Base-by-base conservation (phyloP, 768 basidiomycete genomes). In the Panus rudis region DNA sequence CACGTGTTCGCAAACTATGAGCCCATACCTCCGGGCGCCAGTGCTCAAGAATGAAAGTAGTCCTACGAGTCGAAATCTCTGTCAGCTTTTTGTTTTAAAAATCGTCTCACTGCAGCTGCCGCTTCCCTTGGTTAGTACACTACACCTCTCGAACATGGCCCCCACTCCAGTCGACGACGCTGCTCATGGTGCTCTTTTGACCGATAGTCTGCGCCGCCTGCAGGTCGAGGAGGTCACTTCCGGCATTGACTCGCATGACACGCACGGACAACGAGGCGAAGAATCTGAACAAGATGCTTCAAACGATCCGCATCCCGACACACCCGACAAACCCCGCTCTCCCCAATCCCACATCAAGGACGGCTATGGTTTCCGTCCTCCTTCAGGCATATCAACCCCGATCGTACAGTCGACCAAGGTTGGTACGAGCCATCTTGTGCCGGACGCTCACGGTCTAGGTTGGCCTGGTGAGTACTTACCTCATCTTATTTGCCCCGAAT, bases 361-460 rank as follows among this genome's bases (percentile, higher is more conserved):
- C 41, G 89, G 85, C 41, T 90, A 89, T 62, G 90, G 89, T 42
- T 91, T 91, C 63, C 77, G 85, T 10, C 67, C 75, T 13, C 63
- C 74, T 25, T 91, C 87, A 7, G 84, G 83, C 4, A 57, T 73
- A 32, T 73, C 76, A 32, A 85, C 82, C 8, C 88, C 84, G 35
- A 65, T 71, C 16, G 64, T 60, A 4, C 59, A 59, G 28, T 50
- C 63, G 19, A 51, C 63, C 44, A 51, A 56, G 46, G 52, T 46
- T 40, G 56, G 57, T 39, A 46, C 50, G 6, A 51, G 39, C 22
- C 63, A 62, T 58, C 63, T 71, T 51, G 53, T 71, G 37, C 64
- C 69, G 35, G 70, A 70, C 63, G 63, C 75, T 39, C 75, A 91
- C 55, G 92, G 92, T 42, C 74, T 96, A 7, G 92, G 92, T 6